Evolutionary conservation across 2,329 filamentous ascomycete genomes (phyloP).

Genomic region (Diaporthe citriasiana): DNA sequence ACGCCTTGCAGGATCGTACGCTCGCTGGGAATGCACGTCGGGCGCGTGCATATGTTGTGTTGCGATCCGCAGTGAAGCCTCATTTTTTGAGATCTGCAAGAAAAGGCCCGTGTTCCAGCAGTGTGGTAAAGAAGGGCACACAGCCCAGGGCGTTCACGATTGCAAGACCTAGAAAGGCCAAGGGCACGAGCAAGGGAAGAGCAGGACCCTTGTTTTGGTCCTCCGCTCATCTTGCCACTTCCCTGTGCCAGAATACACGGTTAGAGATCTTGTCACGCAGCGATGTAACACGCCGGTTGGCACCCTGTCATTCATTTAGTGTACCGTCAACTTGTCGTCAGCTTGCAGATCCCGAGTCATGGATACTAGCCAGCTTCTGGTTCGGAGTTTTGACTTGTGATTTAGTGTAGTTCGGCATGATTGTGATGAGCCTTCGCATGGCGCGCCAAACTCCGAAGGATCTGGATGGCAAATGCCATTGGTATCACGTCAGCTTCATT

Average conservation of each 20-base stretch:
- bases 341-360: constrained; percentile 24
- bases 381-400: neutral
- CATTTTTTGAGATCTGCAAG: constrained; percentile 5
- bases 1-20: neutral
- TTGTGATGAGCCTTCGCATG: constrained; percentile 19
- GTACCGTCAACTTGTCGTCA: constrained; percentile 27
- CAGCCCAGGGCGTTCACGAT: constrained; percentile 2
- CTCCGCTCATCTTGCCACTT: constrained; percentile 28
- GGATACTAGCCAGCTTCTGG: neutral
- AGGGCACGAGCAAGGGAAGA: neutral
- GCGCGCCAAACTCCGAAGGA: neutral
- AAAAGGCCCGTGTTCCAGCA: constrained; percentile 4
- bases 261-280: constrained; percentile 20
- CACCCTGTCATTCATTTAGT: constrained; percentile 1
- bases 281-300: constrained; percentile 28
- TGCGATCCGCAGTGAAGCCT: constrained; percentile 12
- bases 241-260: neutral
- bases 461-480: neutral
- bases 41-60: neutral
- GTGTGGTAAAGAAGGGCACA: constrained; percentile 8
- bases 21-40: neutral
- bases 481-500: neutral
- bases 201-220: neutral
- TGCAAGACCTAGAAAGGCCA: neutral
- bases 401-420: constrained; percentile 17